phyloP scores from a whole-genome alignment of 2,329 filamentous ascomycete genomes.

The Fusarium veterinarium region DNA sequence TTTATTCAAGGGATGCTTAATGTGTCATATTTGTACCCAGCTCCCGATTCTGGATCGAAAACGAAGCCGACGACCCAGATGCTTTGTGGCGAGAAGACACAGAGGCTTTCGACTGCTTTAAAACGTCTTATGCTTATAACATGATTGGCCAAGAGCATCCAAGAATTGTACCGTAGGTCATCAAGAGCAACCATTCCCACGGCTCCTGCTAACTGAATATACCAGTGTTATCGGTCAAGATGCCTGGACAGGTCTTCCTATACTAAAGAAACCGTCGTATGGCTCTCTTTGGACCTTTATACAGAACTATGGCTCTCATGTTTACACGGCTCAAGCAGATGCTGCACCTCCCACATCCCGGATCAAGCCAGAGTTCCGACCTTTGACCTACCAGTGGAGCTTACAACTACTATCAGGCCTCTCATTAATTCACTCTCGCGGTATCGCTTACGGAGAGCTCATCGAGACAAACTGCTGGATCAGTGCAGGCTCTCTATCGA shows the following conservation, averaged over 20 bases:
- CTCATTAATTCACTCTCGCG: not conserved
- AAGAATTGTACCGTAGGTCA: not conserved
- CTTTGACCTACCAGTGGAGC: not conserved
- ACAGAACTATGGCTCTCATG: not conserved
- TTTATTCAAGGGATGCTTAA: not conserved
- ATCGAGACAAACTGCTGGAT: not conserved
- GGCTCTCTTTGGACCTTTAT: not conserved
- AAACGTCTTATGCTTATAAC: not conserved
- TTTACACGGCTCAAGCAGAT: fast-evolving
- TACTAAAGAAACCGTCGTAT: not conserved
- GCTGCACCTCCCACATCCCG: fast-evolving
- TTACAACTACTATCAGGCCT: not conserved
- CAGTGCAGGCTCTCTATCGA: not conserved
- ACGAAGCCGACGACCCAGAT: not conserved
- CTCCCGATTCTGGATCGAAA: not conserved
- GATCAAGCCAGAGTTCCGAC: not conserved
- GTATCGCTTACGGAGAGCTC: not conserved
- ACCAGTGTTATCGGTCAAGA: not conserved
- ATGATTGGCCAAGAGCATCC: not conserved
- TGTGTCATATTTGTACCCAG: not conserved
- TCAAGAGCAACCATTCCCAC: fast-evolving
- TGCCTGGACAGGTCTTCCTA: not conserved
- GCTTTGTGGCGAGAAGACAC: not conserved
- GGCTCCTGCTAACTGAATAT: fast-evolving
- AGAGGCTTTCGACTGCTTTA: not conserved